Base-by-base conservation (phyloP, 306 rosid genomes). In the Quercus dentata region DNA sequence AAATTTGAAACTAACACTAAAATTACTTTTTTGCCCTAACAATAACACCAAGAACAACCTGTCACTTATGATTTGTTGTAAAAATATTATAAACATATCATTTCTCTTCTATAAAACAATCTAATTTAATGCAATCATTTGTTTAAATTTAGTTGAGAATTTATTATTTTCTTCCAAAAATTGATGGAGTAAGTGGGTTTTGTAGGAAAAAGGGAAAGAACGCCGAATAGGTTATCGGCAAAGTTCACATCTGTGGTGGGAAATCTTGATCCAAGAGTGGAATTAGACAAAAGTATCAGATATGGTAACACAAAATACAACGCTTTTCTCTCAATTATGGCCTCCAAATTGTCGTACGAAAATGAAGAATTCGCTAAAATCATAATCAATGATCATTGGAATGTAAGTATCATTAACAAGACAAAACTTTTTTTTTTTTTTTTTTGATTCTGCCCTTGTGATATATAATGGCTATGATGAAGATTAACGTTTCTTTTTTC, bases 311-410 rank as follows among this genome's bases (percentile, higher is more conserved):
- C 18, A 0, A 84, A 77, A 5, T 86, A 86, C 54, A 86, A 84
- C 46, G 77, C 6, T 0, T 30, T 20, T 19, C 78, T 86, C 2
- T 74, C 90, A 17, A 56, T 86, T 20, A 88, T 88, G 90, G 85
- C 92, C 27, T 80, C 87, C 17, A 88, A 88, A 56, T 33, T 88
- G 30, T 71, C 90, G 0, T 88, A 88, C 13, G 88, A 88, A 78
- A 82, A 82, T 75, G 74, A 75, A 49, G 52, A 79, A 49, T 78
- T 81, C 23, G 30, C 64, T 62, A 9, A 18, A 11, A 62, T 38
- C 3, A 38, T 70, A 23, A 78, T 88, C 51, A 69, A 0, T 67
- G 67, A 84, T 75, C 76, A 68, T 41, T 88, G 92, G 92, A 38
- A 81, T 58, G 92, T 88, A 84, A 27, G 67, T 61, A 61, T 23